Evolutionary conservation across 345 rosid species (phyloP), one percentile per base, ranked within the genome.

Genomic region (Leavenworthia alabamica): DNA sequence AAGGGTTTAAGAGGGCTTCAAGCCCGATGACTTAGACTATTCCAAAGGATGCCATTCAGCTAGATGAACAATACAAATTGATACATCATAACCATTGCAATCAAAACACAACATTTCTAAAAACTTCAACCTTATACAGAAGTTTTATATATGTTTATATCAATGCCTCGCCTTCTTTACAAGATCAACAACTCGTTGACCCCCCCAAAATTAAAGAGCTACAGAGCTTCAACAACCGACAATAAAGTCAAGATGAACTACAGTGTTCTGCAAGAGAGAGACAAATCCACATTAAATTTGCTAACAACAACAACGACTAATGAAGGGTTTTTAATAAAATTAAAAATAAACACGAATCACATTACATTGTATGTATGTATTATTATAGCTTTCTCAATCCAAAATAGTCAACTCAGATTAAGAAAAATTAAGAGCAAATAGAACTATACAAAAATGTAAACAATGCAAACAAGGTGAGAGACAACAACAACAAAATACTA

Each of bases 11-110:
- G 66, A 47, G 66, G 61, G 82, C 83, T 77, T 78, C 55, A 58
- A 53, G 85, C 97, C 86, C 89, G 14, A 67, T 61, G 52, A 60
- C 59, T 57, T 73, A 8, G 26, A 67, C 77, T 78, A 80, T 78
- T 92, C 82, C 83, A 89, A 40, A 46, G 94, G 97, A 76, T 89
- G 97, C 97, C 98, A 92, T 73, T 92, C 89, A 62, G 93, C 89
- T 68, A 86, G 74, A 75, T 85, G 97, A 75, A 73, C 71, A 78
- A 67, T 69, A 77, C 80, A 78, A 39, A 56, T 75, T 56, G 73
- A 73, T 55, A 79, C 65, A 62, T 72, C 70, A 69, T 68, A 74
- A 41, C 77, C 76, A 60, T 60, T 66, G 52, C 68, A 66, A 64
- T 51, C 63, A 45, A 56, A 77, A 48, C 71, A 54, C 77, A 73